phyloP scores from a whole-genome alignment of 2,329 filamentous ascomycete genomes.

The Ceratocystis alfenasii region DNA sequence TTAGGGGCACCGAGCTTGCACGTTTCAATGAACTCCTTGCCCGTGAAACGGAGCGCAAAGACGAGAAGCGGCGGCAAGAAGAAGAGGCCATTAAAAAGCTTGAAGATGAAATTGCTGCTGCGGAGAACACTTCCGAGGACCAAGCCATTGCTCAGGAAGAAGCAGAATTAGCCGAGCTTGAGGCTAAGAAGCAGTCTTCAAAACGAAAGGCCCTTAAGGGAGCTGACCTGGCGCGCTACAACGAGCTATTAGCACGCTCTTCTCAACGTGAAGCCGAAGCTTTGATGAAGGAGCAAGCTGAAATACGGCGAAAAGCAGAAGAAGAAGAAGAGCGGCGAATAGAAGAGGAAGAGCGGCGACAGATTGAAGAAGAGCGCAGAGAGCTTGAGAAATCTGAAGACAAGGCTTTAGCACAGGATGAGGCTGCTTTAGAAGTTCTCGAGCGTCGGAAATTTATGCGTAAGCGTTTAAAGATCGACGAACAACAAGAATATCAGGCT shows the following conservation, averaged over 20 bases:
- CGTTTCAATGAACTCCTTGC: constrained; percentile 17
- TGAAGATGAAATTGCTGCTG: constrained; percentile 18
- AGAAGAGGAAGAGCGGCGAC: constrained; percentile 18
- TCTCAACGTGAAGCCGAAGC: constrained; percentile 20
- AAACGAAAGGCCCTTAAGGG: constrained; percentile 12
- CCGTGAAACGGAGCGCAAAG: not conserved
- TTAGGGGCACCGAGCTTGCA: constrained; percentile 10
- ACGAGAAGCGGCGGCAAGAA: constrained; percentile 10
- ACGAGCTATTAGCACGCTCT: constrained; percentile 17
- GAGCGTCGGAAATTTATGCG: constrained; percentile 16
- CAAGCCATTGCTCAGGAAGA: constrained; percentile 19
- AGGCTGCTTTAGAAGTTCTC: not conserved
- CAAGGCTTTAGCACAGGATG: not conserved
- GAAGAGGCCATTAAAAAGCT: constrained; percentile 12
- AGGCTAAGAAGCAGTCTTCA: constrained; percentile 16
- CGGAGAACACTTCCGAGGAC: constrained; percentile 14
- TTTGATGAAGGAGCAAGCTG: constrained; percentile 18
- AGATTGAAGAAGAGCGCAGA: constrained; percentile 14
- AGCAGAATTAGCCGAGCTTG: constrained; percentile 16
- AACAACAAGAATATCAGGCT: not conserved
- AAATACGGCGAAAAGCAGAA: constrained; percentile 8
- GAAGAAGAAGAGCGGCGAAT: constrained; percentile 16
- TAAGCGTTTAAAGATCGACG: not conserved
- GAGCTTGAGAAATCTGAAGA: constrained; percentile 15
- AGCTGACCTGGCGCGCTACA: constrained; percentile 17